Base-by-base conservation (phyloP, 202 grass and related monocot genomes). In the Schoenoplectus tabernaemontani region DNA sequence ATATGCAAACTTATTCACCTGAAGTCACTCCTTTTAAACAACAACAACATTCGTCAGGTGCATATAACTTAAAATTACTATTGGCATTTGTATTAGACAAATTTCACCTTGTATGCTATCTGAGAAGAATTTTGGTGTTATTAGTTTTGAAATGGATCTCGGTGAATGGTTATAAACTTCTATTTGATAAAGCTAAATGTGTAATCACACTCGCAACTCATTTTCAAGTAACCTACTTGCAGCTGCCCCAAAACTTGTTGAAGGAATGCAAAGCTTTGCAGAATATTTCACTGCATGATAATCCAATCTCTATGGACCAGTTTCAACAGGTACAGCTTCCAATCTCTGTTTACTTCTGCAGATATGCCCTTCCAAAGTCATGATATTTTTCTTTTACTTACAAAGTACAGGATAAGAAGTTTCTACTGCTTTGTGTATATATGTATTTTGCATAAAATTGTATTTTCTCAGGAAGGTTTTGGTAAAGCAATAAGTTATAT, bases 11-110 rank as follows among this genome's bases (percentile, higher is more conserved):
- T 95, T 77, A 19, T 80, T 83, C 81, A 82, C 76, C 85, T 92
- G 60, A 95, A 98, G 81, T 89, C 88, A 24, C 61, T 92, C n/a
- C 87, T 87, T 39, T 64, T 98, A 64, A 92, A 98, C 61, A 82
- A 84, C 61, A 98, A 98, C 67, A 87, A 86, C 80, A 98, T 98
- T 51, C 68, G 53, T 78, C 81, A 98, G 96, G 96, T 95, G 82
- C 54, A 50, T 57, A 33, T 78, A 67, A 48, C 43, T 38, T 37
- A 68, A 37, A 47, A 48, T 34, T 59, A 20, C 16, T 37, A 33
- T 1, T 50, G 65, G 37, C n/a, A n/a, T n/a, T n/a, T n/a, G n/a
- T n/a, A n/a, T n/a, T 46, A 26, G 5, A 44, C 38, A 19, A 70
- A 46, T 70, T 26, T 70, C 2, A 46, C 20, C 20, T 46, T 38